Evolutionary conservation across 2,329 filamentous ascomycete species (phyloP).

Genomic region (Ascochyta fabae): DNA sequence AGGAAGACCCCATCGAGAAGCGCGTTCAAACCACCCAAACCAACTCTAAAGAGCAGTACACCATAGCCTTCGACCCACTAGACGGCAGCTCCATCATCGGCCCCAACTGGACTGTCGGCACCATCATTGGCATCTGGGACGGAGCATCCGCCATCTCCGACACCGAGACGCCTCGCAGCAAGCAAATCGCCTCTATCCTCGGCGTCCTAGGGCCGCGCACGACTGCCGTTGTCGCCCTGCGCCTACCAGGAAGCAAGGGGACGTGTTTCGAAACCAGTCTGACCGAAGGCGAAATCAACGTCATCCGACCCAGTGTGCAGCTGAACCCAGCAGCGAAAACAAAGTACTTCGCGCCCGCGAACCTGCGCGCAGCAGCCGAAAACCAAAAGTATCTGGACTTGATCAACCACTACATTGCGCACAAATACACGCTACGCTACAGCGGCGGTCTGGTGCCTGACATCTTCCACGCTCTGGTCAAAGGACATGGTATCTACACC

Average conservation of each 20-base stretch:
- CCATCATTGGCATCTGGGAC: conserved; percentile 65
- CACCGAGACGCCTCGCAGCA: conserved; percentile 21
- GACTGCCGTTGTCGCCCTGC: conserved; percentile 61
- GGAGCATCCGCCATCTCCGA: conserved; percentile 30
- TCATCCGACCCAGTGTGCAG: conserved; percentile 54
- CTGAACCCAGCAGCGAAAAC: conserved; percentile 54
- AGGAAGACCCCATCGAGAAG: conserved; percentile 23
- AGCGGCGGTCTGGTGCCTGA: conserved; percentile 68
- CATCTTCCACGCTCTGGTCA: conserved; percentile 64
- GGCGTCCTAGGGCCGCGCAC: conserved; percentile 45
- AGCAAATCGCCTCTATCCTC: conserved; percentile 43
- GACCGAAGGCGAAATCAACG: conserved; percentile 43
- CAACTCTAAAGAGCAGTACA: conserved; percentile 56
- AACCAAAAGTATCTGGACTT: conserved; percentile 58
- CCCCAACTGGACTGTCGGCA: conserved; percentile 54
- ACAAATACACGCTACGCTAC: conserved; percentile 66
- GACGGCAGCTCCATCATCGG: conserved; percentile 66
- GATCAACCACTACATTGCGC: conserved; percentile 57
- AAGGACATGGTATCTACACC: conserved; percentile 67
- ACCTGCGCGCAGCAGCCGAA: conserved; percentile 64
- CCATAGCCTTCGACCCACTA: conserved; percentile 68
- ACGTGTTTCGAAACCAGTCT: conserved; percentile 63
- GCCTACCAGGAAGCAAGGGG: conserved; percentile 50
- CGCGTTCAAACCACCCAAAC: conserved; percentile 5
- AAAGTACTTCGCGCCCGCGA: conserved; percentile 68